Conservation (phyloP, 2,329 filamentous ascomycete species). For the Cyphellophora attinorum region DNA sequence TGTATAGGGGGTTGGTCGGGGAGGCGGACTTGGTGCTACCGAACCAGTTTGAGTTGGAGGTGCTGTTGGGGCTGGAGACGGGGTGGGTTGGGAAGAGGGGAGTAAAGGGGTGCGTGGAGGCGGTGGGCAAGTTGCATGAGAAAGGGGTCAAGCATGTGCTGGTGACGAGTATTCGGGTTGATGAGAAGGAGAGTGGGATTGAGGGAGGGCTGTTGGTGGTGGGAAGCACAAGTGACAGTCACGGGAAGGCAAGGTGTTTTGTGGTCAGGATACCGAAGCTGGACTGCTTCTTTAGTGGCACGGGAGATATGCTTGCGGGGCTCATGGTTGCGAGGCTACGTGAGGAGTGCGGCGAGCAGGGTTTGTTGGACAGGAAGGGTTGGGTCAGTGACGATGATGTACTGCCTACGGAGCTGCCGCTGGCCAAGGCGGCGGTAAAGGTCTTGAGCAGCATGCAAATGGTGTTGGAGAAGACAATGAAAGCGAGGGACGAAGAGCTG, state of each 20-base stretch:
- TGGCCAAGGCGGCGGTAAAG: slow-evolving; percentile 75
- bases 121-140: slow-evolving; percentile 42
- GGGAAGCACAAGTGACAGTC: slow-evolving; percentile 11
- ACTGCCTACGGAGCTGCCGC: slow-evolving; percentile 59
- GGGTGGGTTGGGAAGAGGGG: slow-evolving; percentile 8
- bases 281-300: slow-evolving; percentile 91
- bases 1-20: slow-evolving; percentile 66
- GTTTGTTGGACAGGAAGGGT: slow-evolving; percentile 45
- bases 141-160: slow-evolving; percentile 73
- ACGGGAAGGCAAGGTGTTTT: slow-evolving; percentile 68
- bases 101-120: slow-evolving; percentile 12
- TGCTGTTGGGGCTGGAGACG: slow-evolving; percentile 25
- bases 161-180: slow-evolving; percentile 64
- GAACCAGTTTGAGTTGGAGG: slow-evolving; percentile 98
- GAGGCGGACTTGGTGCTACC: slow-evolving; percentile 87
- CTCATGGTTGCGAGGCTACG: slow-evolving; percentile 79
- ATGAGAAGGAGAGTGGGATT: slow-evolving; percentile 1
- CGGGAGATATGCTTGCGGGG: slow-evolving; percentile 96
- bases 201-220: slow-evolving; percentile 11
- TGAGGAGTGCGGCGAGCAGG: slow-evolving; percentile 50
- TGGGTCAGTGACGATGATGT: slow-evolving; percentile 76
- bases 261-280: slow-evolving; percentile 77
- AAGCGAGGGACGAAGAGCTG: slow-evolving; percentile 58
- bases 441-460: slow-evolving; percentile 89
- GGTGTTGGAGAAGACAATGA: slow-evolving; percentile 60